Base-by-base conservation (phyloP, 2,329 filamentous ascomycete genomes). In the Clarireedia paspali region DNA sequence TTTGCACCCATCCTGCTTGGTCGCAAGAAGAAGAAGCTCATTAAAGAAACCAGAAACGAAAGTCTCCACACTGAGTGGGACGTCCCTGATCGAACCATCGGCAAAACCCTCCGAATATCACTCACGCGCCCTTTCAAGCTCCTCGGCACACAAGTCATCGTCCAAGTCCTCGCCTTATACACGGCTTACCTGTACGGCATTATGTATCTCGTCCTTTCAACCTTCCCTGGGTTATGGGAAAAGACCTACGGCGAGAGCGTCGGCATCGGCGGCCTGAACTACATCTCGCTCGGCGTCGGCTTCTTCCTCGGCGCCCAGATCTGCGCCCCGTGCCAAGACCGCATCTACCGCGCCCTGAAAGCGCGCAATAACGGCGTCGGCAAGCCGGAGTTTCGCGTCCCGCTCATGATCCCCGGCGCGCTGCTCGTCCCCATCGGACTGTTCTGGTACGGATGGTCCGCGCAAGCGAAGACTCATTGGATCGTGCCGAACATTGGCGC, bases 311-410 rank as follows among this genome's bases (percentile, higher is more conserved):
- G 71, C 14, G 59, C 70, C 0, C 68, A 67, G 44, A 62, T 64
- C 44, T 60, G 57, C 56, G 69, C 70, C 10, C 69, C 67, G 15
- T 63, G 64, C 34, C 67, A 70, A 57, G 70, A 71, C 58, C 47
- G 47, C 12, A 63, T 68, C 49, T 68, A 66, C 52, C 58, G 58
- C 15, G 50, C 53, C 14, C 55, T 67, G 17, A 66, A 67, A 50
- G 56, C 54, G 20, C 58, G 62, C 23, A 67, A 64, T 24, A 61
- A 63, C 71, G 62, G 62, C 20, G 59, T 67, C 3, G 65, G 62
- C 14, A 62, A 61, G 56, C 84, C 85, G 0, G 85, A 88, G 61
- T 84, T 81, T 63, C 78, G 84, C n/a, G 73, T 85, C 0, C 83
- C 83, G 0, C 70, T 85, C 2, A 79, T 84, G 70, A 64, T 81